Evolutionary conservation across 2,329 filamentous ascomycete genomes (phyloP).

Genomic region (Penicillium palitans): DNA sequence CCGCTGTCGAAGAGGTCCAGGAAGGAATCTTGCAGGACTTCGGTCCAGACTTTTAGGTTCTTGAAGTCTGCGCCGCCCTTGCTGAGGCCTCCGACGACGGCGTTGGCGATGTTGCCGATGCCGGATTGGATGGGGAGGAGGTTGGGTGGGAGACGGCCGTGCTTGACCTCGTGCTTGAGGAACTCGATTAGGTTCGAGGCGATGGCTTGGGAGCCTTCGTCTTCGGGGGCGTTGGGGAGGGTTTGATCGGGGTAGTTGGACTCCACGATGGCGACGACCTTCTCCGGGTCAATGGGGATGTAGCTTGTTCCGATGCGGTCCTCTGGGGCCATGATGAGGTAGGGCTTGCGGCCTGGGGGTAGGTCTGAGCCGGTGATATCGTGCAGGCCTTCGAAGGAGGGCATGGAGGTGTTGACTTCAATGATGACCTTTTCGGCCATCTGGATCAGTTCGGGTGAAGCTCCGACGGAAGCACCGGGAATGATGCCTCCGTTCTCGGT

Average conservation of each 20-base stretch:
- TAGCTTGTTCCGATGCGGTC: slow-evolving; percentile 81
- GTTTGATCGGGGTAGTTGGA: slow-evolving; percentile 80
- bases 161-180: slow-evolving; percentile 79
- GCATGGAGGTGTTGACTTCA: slow-evolving; percentile 84
- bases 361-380: slow-evolving; percentile 89
- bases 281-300: slow-evolving; percentile 80
- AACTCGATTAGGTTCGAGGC: slow-evolving; percentile 79
- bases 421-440: slow-evolving; percentile 93
- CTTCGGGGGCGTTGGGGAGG: slow-evolving; percentile 71
- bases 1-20: slow-evolving; percentile 88
- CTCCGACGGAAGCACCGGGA: slow-evolving; percentile 80
- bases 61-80: slow-evolving; percentile 73
- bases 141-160: slow-evolving; percentile 73
- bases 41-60: slow-evolving; percentile 89
- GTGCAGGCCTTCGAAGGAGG: slow-evolving; percentile 83
- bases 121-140: slow-evolving; percentile 82
- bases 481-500: slow-evolving; percentile 87
- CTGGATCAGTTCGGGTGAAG: slow-evolving; percentile 81
- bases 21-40: slow-evolving; percentile 91
- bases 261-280: slow-evolving; percentile 81
- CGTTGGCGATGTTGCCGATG: slow-evolving; percentile 92
- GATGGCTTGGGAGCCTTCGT: slow-evolving; percentile 70
- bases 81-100: slow-evolving; percentile 79
- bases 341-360: slow-evolving; percentile 78
- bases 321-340: slow-evolving; percentile 80